Evolutionary conservation across 2,329 filamentous ascomycete species (phyloP).

Genomic region (Pseudodiploospora longispora): DNA sequence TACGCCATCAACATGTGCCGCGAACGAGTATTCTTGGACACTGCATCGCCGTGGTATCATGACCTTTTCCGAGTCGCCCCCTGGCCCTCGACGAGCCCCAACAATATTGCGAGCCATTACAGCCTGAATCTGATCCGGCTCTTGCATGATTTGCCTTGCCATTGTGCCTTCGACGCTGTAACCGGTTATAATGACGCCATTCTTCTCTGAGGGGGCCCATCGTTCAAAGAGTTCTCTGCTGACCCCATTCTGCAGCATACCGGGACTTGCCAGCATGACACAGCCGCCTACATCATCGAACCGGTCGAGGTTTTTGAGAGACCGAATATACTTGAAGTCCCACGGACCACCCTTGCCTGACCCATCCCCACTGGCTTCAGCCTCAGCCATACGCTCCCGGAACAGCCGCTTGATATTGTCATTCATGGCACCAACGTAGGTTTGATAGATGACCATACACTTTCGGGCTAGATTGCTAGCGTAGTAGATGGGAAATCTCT

Average conservation of each 20-base stretch:
- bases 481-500: slow-evolving; percentile 93
- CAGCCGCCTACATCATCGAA: slow-evolving; percentile 95
- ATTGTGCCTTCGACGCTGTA: slow-evolving; percentile 98
- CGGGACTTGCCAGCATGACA: slow-evolving; percentile 93
- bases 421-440: slow-evolving; percentile 97
- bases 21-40: slow-evolving; percentile 90
- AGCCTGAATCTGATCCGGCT: slow-evolving; percentile 89
- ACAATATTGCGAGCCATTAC: slow-evolving; percentile 73
- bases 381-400: slow-evolving; percentile 82
- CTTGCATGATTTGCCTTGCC: slow-evolving; percentile 91
- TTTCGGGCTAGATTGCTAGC: slow-evolving; percentile 90
- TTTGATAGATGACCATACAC: slow-evolving; percentile 98
- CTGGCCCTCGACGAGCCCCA: slow-evolving; percentile 52
- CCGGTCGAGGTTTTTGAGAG: slow-evolving; percentile 83
- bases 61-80: slow-evolving; percentile 70
- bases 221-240: slow-evolving; percentile 86
- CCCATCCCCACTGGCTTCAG: slow-evolving; percentile 69
- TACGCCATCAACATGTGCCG: slow-evolving; percentile 90
- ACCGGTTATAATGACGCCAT: slow-evolving; percentile 96
- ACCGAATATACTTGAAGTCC: slow-evolving; percentile 94
- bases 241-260: slow-evolving; percentile 97
- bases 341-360: slow-evolving; percentile 77
- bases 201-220: slow-evolving; percentile 94
- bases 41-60: slow-evolving; percentile 91
- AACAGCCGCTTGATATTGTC: slow-evolving; percentile 98